Conservation (phyloP, 768 basidiomycete genomes). For the Tricholoma saponaceum region DNA sequence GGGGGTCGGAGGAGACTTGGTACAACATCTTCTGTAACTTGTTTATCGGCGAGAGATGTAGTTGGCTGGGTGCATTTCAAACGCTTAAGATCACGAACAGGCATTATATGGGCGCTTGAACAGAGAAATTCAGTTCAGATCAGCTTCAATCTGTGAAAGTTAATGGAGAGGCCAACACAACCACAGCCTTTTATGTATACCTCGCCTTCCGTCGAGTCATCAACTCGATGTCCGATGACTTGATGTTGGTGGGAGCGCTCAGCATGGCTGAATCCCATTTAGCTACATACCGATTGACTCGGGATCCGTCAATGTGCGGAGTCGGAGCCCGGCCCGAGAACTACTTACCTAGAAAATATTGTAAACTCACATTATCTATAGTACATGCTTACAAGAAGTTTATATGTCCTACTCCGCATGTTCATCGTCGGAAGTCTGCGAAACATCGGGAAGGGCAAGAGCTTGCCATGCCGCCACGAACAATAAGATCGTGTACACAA, state of each 20-base stretch:
- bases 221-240: no score
- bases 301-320: no score
- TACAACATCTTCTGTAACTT: background rate
- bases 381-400: background rate
- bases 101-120: background rate
- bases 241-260: no score
- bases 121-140: background rate
- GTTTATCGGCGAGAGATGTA: background rate
- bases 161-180: background rate
- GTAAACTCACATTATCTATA: background rate
- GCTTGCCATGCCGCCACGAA: slow-evolving; percentile 8
- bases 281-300: no score
- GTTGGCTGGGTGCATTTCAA: background rate
- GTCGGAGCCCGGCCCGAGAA: no score
- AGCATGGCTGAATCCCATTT: no score
- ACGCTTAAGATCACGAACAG: background rate
- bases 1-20: background rate
- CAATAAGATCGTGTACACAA: background rate
- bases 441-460: background rate
- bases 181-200: background rate
- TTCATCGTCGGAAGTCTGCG: background rate
- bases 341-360: no score
- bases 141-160: background rate
- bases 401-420: background rate
- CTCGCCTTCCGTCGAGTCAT: no score